Evolutionary conservation across 2,329 filamentous ascomycete species (phyloP).

Genomic region (Fragosphaeria purpurea): DNA sequence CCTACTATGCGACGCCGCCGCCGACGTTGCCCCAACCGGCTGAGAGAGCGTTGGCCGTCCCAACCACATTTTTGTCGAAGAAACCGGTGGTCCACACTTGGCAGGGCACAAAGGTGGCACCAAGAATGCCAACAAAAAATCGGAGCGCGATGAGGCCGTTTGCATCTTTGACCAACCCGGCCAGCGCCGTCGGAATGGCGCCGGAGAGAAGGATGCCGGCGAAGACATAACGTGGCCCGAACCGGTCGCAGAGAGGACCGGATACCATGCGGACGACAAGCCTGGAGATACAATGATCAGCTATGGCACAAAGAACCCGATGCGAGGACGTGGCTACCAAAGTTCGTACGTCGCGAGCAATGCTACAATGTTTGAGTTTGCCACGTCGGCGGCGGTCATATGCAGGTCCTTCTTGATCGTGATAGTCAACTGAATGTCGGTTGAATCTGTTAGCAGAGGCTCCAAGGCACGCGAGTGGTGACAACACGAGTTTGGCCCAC

Average conservation of each 20-base stretch:
- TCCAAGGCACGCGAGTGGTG: no score
- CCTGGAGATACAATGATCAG: constrained; percentile 21
- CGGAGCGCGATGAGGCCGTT: constrained; percentile 59
- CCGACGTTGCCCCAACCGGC: constrained; percentile 80
- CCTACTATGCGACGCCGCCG: constrained; percentile 69
- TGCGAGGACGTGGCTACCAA: no score
- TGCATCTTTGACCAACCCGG: constrained; percentile 61
- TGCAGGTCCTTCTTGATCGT: constrained; percentile 71
- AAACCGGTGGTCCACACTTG: constrained; percentile 89
- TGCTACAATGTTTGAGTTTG: constrained; percentile 85
- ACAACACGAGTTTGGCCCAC: constrained; percentile 32
- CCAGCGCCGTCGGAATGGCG: constrained; percentile 71
- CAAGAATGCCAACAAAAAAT: constrained; percentile 73
- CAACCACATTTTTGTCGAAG: constrained; percentile 85
- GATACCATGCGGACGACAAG: constrained; percentile 67
- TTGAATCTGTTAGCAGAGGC: not conserved
- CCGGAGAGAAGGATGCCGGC: constrained; percentile 64
- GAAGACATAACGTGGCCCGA: constrained; percentile 71
- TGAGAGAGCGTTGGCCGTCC: constrained; percentile 74
- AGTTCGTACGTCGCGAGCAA: constrained; percentile 52
- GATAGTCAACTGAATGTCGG: constrained; percentile 43
- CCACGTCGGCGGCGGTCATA: constrained; percentile 59
- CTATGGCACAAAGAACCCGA: no score
- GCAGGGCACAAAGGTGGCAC: constrained; percentile 70
- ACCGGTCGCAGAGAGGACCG: constrained; percentile 75